Base-by-base conservation (phyloP, 192 early-diverging fungal genomes). In the Funneliformis mosseae region DNA sequence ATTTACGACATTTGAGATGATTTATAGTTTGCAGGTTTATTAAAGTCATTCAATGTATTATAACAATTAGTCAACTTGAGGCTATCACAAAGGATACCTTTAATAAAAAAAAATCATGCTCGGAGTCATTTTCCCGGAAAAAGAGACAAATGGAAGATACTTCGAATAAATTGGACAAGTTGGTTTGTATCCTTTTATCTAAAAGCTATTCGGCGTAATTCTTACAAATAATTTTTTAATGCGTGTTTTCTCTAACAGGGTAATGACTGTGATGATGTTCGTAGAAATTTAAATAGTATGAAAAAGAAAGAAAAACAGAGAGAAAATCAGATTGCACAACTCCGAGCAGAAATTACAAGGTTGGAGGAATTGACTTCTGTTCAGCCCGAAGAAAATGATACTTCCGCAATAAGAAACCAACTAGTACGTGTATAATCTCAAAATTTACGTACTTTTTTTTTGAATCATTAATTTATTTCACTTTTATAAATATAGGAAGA, bases 241-340 rank as follows among this genome's bases (percentile, higher is more conserved):
- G 14, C 50, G 18, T 18, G 11, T 3, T 9, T 70, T 70, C 69
- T 16, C 5, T 5, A 71, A 16, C 77, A 89, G 88, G 84, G 83
- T 80, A 69, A 78, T 8, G 76, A 83, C 38, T 74, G 77, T 12
- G 77, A 84, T 8, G 83, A 84, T 1, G 71, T 81, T 11, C 76
- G 81, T n/a, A 82, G 45, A 16, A 79, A 84, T 14, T 66, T 85
- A 78, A 71, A 80, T n/a, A 74, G 76, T 64, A 45, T 86, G 12
- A 80, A 85, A 10, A 76, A 77, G 18, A 84, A 84, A 27, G 78
- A 78, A 38, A 82, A 83, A 38, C 78, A 80, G 27, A 82, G 83
- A 66, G 48, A 85, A 76, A 25, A 55, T 39, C 25, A 68, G 18
- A 85, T 87, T 46, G 76, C 18, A 12, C 80, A 62, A 42, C 64